Percentiles rank a stretch among this genome's conserved stretches.
Evolutionary conservation across 192 early-diverging fungal species (phyloP).

Genomic region (Coemansia sp.): DNA sequence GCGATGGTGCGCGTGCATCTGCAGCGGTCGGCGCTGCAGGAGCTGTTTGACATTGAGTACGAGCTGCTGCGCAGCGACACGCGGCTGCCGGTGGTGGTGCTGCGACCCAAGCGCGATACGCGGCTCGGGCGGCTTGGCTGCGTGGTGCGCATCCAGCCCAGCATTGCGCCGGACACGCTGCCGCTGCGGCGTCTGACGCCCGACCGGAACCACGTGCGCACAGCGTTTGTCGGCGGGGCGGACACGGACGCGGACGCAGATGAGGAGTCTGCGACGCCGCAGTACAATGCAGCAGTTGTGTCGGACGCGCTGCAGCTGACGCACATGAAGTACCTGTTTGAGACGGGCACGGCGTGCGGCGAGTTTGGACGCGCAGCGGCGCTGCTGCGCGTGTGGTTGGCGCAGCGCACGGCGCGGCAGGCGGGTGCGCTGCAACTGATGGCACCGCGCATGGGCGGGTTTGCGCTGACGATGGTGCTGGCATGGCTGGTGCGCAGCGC

Average conservation of each 20-base stretch:
- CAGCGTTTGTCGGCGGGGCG: conserved; percentile 27
- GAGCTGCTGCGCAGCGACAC: conserved; percentile 58
- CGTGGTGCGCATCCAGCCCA: conserved; percentile 79
- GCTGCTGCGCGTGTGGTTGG: conserved; percentile 82
- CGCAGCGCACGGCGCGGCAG: conserved; percentile 61
- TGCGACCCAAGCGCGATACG: conserved; percentile 47
- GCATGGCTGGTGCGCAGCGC: conserved; percentile 72
- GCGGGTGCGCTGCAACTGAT: conserved; percentile 8
- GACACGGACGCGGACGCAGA: conserved; percentile 6
- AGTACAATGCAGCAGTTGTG: conserved; percentile 84
- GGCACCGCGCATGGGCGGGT: conserved; percentile 61
- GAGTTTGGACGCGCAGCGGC: conserved; percentile 80
- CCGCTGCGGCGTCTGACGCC: conserved; percentile 71
- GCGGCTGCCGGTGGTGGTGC: conserved; percentile 61
- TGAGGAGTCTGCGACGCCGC: conserved; percentile 67
- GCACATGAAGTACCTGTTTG: conserved; percentile 77
- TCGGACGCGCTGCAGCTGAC: conserved; percentile 70
- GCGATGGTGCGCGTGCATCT: conserved; percentile 56
- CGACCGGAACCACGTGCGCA: conserved; percentile 77
- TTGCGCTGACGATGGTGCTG: conserved; percentile 85
- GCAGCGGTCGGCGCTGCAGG: conserved; percentile 50
- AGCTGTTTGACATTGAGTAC: conserved; percentile 55
- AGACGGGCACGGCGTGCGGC: conserved; percentile 65
- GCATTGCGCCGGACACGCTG: conserved; percentile 63
- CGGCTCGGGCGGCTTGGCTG: conserved; percentile 8